These are phyloP conservation scores for Aureoboletus auriporus DNA, from an alignment of 768 basidiomycete genomes.

Conservation along the genomic window DNA sequence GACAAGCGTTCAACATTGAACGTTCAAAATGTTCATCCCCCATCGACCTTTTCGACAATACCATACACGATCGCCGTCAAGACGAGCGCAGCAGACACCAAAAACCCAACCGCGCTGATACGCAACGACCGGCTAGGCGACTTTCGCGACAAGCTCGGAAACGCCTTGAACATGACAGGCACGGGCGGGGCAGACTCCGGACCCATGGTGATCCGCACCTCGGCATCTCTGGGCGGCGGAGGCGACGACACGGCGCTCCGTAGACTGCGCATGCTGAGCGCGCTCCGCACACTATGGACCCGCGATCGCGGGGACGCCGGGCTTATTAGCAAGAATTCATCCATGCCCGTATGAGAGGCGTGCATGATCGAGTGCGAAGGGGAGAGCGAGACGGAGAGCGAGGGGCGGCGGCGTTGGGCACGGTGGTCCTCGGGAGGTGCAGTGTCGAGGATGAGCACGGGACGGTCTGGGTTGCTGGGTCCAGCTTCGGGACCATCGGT, in stretches of 20 bases:
- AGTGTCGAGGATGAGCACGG: conserved; percentile 5
- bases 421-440: not conserved
- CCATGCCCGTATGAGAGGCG: conserved; percentile 17
- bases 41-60: conserved; percentile 5
- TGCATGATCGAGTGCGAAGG: conserved; percentile 13
- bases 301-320: conserved; percentile 1
- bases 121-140: conserved; percentile 10
- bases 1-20: too few relatives aligned
- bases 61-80: conserved; percentile 16
- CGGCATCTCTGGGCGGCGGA: not conserved
- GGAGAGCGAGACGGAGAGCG: conserved; percentile 12
- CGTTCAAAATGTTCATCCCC: not conserved
- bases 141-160: conserved; percentile 4
- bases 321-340: conserved; percentile 17
- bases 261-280: conserved; percentile 1
- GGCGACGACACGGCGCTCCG: too few relatives aligned
- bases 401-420: conserved; percentile 6
- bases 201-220: conserved; percentile 1
- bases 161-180: conserved; percentile 11
- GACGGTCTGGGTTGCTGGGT: not conserved
- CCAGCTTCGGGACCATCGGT: not conserved
- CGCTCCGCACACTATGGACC: conserved; percentile 5
- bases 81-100: conserved; percentile 7
- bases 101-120: conserved; percentile 5
- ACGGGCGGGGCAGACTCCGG: not conserved